phyloP scores from a whole-genome alignment of 768 basidiomycete species.

The Pulveroboletus sp. region DNA sequence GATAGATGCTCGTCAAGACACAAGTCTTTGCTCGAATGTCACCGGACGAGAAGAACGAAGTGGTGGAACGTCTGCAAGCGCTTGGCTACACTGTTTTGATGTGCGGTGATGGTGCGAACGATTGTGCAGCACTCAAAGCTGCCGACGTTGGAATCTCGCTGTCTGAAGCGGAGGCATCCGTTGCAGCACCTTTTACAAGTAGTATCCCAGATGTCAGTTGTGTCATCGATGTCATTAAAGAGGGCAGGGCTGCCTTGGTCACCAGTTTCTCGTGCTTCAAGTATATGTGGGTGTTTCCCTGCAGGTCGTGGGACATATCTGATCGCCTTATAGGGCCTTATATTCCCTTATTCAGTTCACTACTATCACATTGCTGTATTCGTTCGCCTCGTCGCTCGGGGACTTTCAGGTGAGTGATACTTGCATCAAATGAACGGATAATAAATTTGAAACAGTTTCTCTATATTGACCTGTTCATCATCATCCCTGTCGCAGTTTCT shows the following conservation, averaged over 20 bases:
- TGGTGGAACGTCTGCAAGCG: slow-evolving; percentile 88
- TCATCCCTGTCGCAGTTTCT: slow-evolving; percentile 92
- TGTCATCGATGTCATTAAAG: slow-evolving; percentile 93
- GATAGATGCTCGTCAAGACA: slow-evolving; percentile 93
- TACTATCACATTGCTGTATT: slow-evolving; percentile 92
- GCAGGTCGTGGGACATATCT: background rate
- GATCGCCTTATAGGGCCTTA: slow-evolving; percentile 64
- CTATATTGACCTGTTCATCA: slow-evolving; percentile 97
- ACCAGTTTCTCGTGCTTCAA: slow-evolving; percentile 99
- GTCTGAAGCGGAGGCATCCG: slow-evolving; percentile 97
- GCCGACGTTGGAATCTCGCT: slow-evolving; percentile 96
- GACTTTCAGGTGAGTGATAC: slow-evolving; percentile 78
- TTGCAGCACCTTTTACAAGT: slow-evolving; percentile 96
- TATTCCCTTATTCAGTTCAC: slow-evolving; percentile 99
- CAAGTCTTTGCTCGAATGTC: slow-evolving; percentile 99
- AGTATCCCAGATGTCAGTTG: slow-evolving; percentile 92
- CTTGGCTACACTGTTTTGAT: slow-evolving; percentile 96
- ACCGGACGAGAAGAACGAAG: slow-evolving; percentile 98
- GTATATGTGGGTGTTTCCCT: slow-evolving; percentile 72
- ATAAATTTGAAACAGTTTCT: slow-evolving; percentile 57
- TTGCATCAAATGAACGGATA: slow-evolving; percentile 4
- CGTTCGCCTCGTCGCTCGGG: slow-evolving; percentile 92
- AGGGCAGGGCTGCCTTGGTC: slow-evolving; percentile 91
- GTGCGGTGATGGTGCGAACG: slow-evolving; percentile 99
- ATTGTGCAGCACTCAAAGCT: slow-evolving; percentile 96